Evolutionary conservation across 2,329 filamentous ascomycete genomes (phyloP), one percentile per base, ranked within the genome.

Genomic region (Fusarium sp.): DNA sequence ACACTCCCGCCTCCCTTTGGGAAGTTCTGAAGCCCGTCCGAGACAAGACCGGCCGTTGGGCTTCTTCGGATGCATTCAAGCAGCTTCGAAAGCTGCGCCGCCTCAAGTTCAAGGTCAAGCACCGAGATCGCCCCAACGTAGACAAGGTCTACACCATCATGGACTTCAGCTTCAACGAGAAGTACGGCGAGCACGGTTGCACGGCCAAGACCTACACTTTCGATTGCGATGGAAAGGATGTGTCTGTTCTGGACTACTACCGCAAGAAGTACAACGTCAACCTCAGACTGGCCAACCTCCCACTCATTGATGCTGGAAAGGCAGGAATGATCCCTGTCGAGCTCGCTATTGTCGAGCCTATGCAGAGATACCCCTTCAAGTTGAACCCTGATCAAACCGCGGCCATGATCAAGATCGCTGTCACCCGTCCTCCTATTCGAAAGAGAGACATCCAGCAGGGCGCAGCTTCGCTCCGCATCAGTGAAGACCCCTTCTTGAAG

Each of bases 381-480:
- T 80, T 93, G 2, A 87, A 87, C 62, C 85, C 87, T 0, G 80
- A 83, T 0, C 87, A 97, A 83, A 98, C 96, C 0, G 85, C 92
- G 0, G 84, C 88, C 6, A 99, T 99, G 96, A 98, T 99, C 85
- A 96, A 93, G 81, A 94, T 96, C 77, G 95, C 96, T 0, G 96
- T 98, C 6, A 94, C 93, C 7, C 88, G 92, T 1, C 96, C 96
- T 0, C 80, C 81, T 0, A 80, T 91, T 33, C 93, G 96, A n/a
- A 89, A 90, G 73, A 76, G 80, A 0, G 90, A 93, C 22, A 95
- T 98, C 75, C 75, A 82, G 63, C 64, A 63, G 8, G 79, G 80
- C 42, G 84, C 91, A 57, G 80, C 88, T 5, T 93, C 93, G 17
- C 89, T 98, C 10, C 79, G 84, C 0, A 88, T 92, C 73, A 86